Base-by-base conservation (phyloP, 1,284 basidiomycete genomes). In the Ceratobasidium papillatum region DNA sequence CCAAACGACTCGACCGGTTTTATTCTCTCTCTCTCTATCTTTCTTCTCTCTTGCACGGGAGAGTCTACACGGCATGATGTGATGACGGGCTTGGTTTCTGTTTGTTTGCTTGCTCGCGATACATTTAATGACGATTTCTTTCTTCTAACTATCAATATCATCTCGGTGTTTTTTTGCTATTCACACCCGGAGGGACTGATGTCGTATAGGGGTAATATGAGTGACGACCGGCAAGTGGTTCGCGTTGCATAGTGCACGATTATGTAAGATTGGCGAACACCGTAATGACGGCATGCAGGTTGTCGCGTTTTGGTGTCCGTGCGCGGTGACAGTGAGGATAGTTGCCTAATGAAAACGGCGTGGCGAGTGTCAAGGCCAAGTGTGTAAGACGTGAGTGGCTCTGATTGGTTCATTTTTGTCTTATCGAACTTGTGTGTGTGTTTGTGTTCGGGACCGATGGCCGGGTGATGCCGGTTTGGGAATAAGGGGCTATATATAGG, bases 61-160 rank as follows among this genome's bases (percentile, higher is more conserved):
- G 32, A 59, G 56, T 59, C 56, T 32, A 36, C 45, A 47, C 45
- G 45, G 45, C 45, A 47, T 47, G 51, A 54, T 54, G 32, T 34
- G 34, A 32, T 32, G 25, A 32, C 56, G 52, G 27, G 52, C 52
- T 56, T 56, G 52, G 52, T 56, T 56, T 56, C 52, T 59, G 56
- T 59, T 59, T 32, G 36, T 59, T 59, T 34, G 3, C 14, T 41
- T 59, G 56, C 56, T 59, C 56, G 56, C 36, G 34, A n/a, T 59
- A 59, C 56, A 59, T 59, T 59, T 59, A 59, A 59, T 59, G 56
- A 38, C 32, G 32, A 59, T 59, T 59, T 56, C 52, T 59, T 22
- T 38, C 38, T 38, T n/a, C n/a, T 14, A 38, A 38, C 32, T 38
- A 38, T 38, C 30, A 27, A 7, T n/a, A n/a, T n/a, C n/a, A n/a